Evolutionary conservation across 352 stramenopile species (phyloP).

Genomic region (Stephanocyclus meneghinianus): DNA sequence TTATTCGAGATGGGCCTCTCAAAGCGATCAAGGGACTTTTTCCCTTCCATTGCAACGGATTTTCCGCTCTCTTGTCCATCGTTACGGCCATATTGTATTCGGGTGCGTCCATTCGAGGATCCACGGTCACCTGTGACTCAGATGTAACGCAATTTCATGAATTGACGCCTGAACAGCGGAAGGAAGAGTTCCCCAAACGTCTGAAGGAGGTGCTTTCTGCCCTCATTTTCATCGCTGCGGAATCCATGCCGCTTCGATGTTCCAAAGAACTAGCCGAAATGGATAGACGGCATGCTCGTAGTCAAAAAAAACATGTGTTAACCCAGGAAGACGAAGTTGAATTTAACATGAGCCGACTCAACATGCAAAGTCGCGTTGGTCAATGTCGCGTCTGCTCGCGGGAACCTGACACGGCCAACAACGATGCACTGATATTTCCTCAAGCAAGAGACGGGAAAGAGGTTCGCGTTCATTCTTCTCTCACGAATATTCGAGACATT

Average conservation of each 20-base stretch:
- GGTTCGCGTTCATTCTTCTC: slow-evolving; percentile 50
- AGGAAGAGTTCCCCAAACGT: slow-evolving; percentile 58
- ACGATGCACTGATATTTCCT: slow-evolving; percentile 18
- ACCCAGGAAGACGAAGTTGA: slow-evolving; percentile 32
- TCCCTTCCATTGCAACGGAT: slow-evolving; percentile 69
- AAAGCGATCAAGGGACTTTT: slow-evolving; percentile 32
- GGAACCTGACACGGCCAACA: slow-evolving; percentile 45
- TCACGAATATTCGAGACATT: slow-evolving; percentile 69
- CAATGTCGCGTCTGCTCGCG: slow-evolving; percentile 71
- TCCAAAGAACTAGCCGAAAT: slow-evolving; percentile 12
- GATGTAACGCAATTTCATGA: slow-evolving; percentile 52
- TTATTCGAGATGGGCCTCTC: slow-evolving; percentile 25
- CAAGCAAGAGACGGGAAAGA: slow-evolving; percentile 31
- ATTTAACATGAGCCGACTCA: slow-evolving; percentile 26
- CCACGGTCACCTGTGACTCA: slow-evolving; percentile 23
- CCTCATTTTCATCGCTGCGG: slow-evolving; percentile 65
- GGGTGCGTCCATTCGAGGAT: slow-evolving; percentile 61
- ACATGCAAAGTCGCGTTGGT: slow-evolving; percentile 44
- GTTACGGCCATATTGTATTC: slow-evolving; percentile 74
- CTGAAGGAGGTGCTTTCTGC: slow-evolving; percentile 65
- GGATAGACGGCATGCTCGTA: slow-evolving; percentile 22
- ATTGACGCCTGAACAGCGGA: slow-evolving; percentile 52
- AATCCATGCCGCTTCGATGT: slow-evolving; percentile 22
- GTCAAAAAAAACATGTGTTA: slow-evolving; percentile 17
- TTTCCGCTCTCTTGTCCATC: slow-evolving; percentile 64